Conservation (phyloP, 1,139 yeast genomes). For the Entelexis sorbosivorans region DNA sequence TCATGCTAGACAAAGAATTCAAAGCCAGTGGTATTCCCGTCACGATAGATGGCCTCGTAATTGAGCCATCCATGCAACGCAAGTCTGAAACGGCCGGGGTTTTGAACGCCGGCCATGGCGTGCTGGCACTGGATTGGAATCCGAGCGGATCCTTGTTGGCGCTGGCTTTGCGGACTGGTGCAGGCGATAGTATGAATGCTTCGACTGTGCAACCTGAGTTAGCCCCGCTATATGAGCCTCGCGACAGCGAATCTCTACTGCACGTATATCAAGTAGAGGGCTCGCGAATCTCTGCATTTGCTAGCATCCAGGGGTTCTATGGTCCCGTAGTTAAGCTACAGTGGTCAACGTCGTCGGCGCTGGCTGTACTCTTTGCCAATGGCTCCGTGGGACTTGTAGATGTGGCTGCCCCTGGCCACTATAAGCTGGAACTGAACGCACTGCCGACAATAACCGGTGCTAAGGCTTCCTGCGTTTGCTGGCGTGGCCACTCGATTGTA, state of each 20-base stretch:
- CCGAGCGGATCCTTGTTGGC: conserved; percentile 6
- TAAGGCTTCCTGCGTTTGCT: conserved; percentile 46
- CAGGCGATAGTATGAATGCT: background rate
- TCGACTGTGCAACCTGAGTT: background rate
- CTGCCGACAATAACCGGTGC: conserved; percentile 25
- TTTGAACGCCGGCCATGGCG: conserved; percentile 14
- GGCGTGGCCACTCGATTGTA: conserved; percentile 40
- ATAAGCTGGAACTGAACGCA: conserved; percentile 17
- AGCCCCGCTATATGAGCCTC: background rate
- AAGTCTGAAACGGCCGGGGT: background rate
- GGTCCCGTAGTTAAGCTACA: conserved; percentile 46
- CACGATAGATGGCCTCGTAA: conserved; percentile 4
- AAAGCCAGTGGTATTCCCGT: background rate
- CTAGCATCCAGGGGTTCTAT: conserved; percentile 25
- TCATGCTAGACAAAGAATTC: background rate
- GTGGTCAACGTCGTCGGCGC: conserved; percentile 40
- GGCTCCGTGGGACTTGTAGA: conserved; percentile 48
- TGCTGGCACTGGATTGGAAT: conserved; percentile 11
- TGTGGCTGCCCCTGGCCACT: conserved; percentile 22
- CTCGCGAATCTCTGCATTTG: background rate
- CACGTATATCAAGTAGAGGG: conserved; percentile 3
- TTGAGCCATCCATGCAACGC: conserved; percentile 10
- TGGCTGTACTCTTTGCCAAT: conserved; percentile 51
- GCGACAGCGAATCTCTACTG: background rate
- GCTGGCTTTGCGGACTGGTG: background rate